Percentiles rank a stretch among this genome's conserved stretches.
These are phyloP conservation scores for Galium porrigens DNA, from an alignment of 305 asterid genomes.

Conservation along the genomic window DNA sequence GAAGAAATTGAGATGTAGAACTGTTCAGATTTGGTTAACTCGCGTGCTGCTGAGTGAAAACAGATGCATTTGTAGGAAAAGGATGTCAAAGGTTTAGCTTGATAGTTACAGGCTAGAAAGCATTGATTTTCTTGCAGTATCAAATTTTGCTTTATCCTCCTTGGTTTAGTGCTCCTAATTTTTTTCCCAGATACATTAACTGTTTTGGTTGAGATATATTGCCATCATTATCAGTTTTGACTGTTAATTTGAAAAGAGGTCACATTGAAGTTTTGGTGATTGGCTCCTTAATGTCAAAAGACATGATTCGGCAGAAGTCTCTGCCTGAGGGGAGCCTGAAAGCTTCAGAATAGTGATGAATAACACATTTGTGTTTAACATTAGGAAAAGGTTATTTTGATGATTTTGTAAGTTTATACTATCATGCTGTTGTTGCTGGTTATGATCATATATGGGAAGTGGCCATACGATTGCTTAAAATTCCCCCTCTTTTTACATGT, in stretches of 20 bases:
- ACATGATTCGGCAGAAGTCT: background rate
- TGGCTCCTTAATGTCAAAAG: background rate
- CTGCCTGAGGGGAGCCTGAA: background rate
- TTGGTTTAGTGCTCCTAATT: background rate
- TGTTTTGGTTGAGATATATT: background rate
- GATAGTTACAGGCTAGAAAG: background rate
- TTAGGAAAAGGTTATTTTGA: background rate
- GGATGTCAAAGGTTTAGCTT: background rate
- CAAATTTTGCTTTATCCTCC: background rate
- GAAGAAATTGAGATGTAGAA: background rate
- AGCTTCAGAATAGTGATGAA: background rate
- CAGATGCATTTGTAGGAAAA: background rate
- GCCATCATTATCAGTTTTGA: background rate
- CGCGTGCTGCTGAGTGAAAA: background rate
- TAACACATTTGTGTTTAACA: background rate
- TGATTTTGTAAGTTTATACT: too few species aligned
- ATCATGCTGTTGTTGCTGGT: background rate
- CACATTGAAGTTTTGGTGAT: background rate
- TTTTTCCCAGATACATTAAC: background rate
- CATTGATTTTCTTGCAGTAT: background rate
- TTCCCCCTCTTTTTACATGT: too few species aligned
- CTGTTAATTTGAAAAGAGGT: background rate
- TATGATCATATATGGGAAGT: background rate
- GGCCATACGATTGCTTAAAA: background rate
- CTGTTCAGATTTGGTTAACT: constrained; percentile 3